Evolutionary conservation across 2,329 filamentous ascomycete species (phyloP).

Genomic region (Scedosporium apiospermum): DNA sequence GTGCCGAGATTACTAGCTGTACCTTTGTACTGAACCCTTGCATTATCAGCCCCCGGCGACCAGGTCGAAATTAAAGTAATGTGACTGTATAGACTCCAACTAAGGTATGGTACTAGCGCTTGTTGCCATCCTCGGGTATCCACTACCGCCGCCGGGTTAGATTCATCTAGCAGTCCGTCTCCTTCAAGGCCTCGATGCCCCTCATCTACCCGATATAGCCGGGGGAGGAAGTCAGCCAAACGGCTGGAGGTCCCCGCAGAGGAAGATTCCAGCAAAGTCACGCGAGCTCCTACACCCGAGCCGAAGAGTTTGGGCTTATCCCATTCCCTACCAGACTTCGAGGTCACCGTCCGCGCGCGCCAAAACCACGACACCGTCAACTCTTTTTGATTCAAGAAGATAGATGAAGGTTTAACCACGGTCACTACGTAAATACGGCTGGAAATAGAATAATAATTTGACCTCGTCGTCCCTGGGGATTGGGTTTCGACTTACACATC

Average conservation of each 20-base stretch:
- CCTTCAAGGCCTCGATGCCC: not conserved
- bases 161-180: not conserved
- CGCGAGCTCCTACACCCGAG: not conserved
- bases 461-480: not conserved
- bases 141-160: not conserved
- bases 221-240: not conserved
- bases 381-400: not conserved
- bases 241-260: not conserved
- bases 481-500: not conserved
- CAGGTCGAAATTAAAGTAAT: slow-evolving; percentile 6
- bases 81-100: too few relatives aligned
- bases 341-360: not conserved
- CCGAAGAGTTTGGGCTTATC: not conserved
- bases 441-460: not conserved
- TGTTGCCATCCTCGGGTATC: not conserved
- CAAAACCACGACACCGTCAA: slow-evolving; percentile 5
- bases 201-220: not conserved
- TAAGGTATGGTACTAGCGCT: too few relatives aligned
- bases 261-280: not conserved
- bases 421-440: too few relatives aligned
- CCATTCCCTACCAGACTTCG: slow-evolving; percentile 3
- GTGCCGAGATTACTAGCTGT: slow-evolving; percentile 7
- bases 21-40: not conserved
- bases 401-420: not conserved
- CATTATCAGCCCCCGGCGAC: slow-evolving; percentile 8